Conservation (phyloP, 768 basidiomycete genomes). For the Naganishia kalamii region DNA sequence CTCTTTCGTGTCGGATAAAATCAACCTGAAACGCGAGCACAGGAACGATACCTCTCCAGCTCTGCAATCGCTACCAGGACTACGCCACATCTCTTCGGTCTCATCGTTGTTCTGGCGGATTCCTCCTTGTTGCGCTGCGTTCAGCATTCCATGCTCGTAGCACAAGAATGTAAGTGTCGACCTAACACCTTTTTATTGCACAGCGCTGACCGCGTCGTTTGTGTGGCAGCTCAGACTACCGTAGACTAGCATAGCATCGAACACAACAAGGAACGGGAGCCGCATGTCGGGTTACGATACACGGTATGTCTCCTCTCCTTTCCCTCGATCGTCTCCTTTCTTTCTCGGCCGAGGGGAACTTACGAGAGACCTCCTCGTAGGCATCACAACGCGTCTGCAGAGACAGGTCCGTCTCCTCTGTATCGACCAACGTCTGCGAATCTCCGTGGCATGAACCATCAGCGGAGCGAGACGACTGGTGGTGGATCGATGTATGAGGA, state of each 20-base stretch:
- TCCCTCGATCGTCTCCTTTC: neutral
- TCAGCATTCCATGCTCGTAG: neutral
- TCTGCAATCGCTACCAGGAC: no score
- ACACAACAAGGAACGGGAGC: neutral
- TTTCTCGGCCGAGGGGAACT: neutral
- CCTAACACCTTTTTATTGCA: no score
- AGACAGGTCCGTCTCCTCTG: conserved; percentile 3
- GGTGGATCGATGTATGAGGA: neutral
- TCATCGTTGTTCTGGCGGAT: no score
- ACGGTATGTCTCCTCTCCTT: neutral
- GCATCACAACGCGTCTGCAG: neutral
- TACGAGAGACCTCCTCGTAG: neutral
- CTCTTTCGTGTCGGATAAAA: no score
- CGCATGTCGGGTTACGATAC: conserved; percentile 3
- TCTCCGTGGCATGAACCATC: conserved; percentile 3
- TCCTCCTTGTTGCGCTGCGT: no score
- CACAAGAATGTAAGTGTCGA: neutral
- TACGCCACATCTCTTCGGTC: no score
- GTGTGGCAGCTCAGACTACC: neutral
- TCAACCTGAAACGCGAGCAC: no score
- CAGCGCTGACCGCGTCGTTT: neutral
- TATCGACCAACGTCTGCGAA: conserved; percentile 1
- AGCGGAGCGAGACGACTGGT: conserved; percentile 6
- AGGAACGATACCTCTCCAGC: no score
- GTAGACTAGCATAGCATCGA: neutral